Evolutionary conservation across 805 yeast genomes (phyloP), one percentile per base, ranked within the genome.

Genomic region (Barnettozyma sp.): DNA sequence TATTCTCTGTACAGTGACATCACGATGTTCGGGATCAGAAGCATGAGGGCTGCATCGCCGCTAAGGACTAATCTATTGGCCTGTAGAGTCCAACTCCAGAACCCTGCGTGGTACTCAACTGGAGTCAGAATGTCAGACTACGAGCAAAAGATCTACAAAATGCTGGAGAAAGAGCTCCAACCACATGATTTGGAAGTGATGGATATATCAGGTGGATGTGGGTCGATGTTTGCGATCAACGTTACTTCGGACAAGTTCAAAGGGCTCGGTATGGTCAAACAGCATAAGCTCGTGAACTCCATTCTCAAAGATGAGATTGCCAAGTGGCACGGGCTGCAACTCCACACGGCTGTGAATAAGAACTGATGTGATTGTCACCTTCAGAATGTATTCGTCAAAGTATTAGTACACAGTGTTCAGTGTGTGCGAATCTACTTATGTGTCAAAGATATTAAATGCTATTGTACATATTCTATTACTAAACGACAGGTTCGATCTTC

Each of bases 181-280:
- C 97, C 98, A 2, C 56, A 61, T 21, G 60, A 59, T 23, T 62
- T 88, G 30, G 66, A 69, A 19, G 97, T 90, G 6, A 66, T 69
- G 44, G 97, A 90, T 55, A 77, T 90, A 7, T 79, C 92, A 19
- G 97, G 90, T 14, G 98, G 98, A 1, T 92, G 98, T 61, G 98
- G 98, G 1, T 87, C 97, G 6, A 92, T 92, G 98, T 92, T 86
- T 62, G 86, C 95, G 32, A 90, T 92, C 34, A 63, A 69, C 40
- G 73, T 92, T 13, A 82, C 78, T 30, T 78, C 92, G 36, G 68
- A 66, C 2, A 64, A 74, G 50, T 92, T 92, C 61, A 76, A 82
- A 48, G 95, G 95, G 0, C 54, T 84, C 29, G 65, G 84, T 2
- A 85, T 85, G 78, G 70, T 92, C 45, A 88, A 87, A 54, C 98